Conservation (phyloP, 306 rosid genomes). For the Acmispon strigosus region DNA sequence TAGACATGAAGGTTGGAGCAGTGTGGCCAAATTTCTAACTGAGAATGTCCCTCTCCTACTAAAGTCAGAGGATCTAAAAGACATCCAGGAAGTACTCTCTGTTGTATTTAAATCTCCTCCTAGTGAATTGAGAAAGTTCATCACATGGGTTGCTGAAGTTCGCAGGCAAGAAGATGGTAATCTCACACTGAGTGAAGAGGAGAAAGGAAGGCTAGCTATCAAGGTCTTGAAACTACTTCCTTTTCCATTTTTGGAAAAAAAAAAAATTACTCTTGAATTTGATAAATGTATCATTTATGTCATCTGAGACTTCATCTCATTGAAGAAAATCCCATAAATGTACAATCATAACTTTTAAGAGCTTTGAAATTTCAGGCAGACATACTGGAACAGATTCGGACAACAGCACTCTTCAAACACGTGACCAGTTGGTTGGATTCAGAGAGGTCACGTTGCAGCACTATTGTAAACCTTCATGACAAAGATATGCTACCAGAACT, state of each 20-base stretch:
- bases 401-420: conserved; percentile 55
- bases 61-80: conserved; percentile 54
- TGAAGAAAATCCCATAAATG: conserved; percentile 4
- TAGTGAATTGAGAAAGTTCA: conserved; percentile 53
- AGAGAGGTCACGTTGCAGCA: conserved; percentile 29
- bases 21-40: conserved; percentile 54
- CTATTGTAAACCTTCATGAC: conserved; percentile 13
- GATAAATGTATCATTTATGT: not conserved
- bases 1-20: conserved; percentile 75
- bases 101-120: conserved; percentile 66
- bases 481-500: conserved; percentile 38
- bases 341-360: conserved; percentile 14
- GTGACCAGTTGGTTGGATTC: conserved; percentile 54
- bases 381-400: conserved; percentile 55
- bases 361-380: conserved; percentile 67
- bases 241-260: not conserved
- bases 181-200: conserved; percentile 66
- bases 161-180: conserved; percentile 85
- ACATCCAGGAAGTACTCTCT: conserved; percentile 51
- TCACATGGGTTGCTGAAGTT: conserved; percentile 91
- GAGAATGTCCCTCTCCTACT: conserved; percentile 60
- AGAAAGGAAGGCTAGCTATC: conserved; percentile 70
- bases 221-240: conserved; percentile 42
- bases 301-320: not conserved
- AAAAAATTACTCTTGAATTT: not conserved